Conservation (phyloP, 306 rosid genomes). For the Trifolium repens region DNA sequence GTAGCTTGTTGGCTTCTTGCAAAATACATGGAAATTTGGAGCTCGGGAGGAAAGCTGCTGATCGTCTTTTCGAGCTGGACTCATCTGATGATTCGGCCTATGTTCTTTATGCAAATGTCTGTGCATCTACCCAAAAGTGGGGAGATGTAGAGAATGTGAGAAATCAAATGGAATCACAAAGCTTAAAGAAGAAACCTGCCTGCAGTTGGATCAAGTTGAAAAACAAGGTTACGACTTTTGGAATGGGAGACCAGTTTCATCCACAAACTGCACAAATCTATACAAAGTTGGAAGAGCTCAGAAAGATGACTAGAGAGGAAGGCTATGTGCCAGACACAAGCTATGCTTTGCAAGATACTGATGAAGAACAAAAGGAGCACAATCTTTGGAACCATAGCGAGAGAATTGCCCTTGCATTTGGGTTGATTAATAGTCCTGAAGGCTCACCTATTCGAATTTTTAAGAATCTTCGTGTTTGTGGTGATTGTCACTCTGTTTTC, state of each 20-base stretch:
- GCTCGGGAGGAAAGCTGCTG: conserved; percentile 74
- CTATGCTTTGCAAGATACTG: conserved; percentile 82
- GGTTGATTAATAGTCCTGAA: conserved; percentile 68
- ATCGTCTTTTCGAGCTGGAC: conserved; percentile 67
- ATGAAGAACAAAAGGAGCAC: conserved; percentile 90
- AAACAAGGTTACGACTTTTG: conserved; percentile 69
- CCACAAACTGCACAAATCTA: conserved; percentile 56
- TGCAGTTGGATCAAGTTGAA: conserved; percentile 89
- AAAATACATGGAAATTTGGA: conserved; percentile 79
- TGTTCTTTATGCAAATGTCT: conserved; percentile 84
- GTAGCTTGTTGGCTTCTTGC: conserved; percentile 85
- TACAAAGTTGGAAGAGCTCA: conserved; percentile 71
- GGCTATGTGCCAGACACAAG: conserved; percentile 88
- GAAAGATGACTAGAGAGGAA: conserved; percentile 68
- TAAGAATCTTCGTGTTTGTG: conserved; percentile 94
- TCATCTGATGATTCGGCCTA: conserved; percentile 87
- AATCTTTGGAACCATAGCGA: conserved; percentile 97
- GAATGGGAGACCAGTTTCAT: conserved; percentile 80
- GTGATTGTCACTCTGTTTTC: conserved; percentile 92
- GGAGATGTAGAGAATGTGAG: conserved; percentile 80
- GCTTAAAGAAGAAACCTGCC: conserved; percentile 80
- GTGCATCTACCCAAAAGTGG: conserved; percentile 83
- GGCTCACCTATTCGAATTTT: conserved; percentile 70
- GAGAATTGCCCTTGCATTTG: conserved; percentile 89
- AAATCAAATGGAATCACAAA: conserved; percentile 66